Base-by-base conservation (phyloP, 129 eudicot species). In the Arctium lappa region DNA sequence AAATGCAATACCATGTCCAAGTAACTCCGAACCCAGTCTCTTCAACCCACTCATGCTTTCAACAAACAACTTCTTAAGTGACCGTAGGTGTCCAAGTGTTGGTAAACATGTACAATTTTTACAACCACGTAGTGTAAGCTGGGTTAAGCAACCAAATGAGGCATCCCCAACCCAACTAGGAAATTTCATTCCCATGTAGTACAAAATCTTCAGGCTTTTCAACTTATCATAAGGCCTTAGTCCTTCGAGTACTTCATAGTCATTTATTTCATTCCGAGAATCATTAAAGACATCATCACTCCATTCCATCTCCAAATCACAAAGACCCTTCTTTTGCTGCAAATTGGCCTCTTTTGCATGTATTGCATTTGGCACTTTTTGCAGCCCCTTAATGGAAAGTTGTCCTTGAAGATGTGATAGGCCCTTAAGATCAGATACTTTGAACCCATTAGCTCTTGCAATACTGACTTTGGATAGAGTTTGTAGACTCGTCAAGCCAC, bases 151-250 rank as follows among this genome's bases (percentile, higher is more conserved):
- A 10, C 39, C 44, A 69, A 87, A 89, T 16, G 66, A 70, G 3
- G 89, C 62, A 79, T 89, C 81, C 65, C 95, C 92, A 0, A 89
- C 46, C 95, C 92, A 91, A 32, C 42, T 82, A 11, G 95, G 89
- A 79, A 91, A 91, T 27, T 60, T 38, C 33, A 10, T 15, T 10
- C 91, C 91, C 22, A 11, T 34, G 72, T 89, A 91, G 80, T 72
- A 30, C 10, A 37, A 72, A 63, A 89, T 81, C 53, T 62, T 70
- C 22, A 89, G 82, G 63, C 60, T 68, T 79, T 29, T 53, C 42
- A 91, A 50, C 75, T 87, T 83, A 8, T 62, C 72, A 66, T 46
- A 75, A 74, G 92, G 95, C 40, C 73, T 77, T 71, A 87, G 79
- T 8, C 27, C 69, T 30, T 81, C 82, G 3, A 87, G 82, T 34